These are phyloP conservation scores for Apophysomyces trapeziformis DNA, from an alignment of 371 early-diverging fungal genomes.

Conservation along the genomic window DNA sequence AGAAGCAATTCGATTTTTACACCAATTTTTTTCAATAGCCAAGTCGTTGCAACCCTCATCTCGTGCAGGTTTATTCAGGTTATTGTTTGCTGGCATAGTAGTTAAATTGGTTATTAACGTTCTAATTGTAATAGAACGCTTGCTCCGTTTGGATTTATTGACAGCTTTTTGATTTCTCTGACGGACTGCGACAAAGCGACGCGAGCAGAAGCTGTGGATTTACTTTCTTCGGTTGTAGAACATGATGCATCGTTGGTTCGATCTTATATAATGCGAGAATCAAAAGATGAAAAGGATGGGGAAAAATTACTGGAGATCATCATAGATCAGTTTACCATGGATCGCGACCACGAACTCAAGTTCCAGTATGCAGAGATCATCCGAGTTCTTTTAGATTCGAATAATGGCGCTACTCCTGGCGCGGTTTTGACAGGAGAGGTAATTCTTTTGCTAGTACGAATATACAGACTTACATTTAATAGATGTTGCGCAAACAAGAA, in stretches of 20 bases:
- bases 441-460: constrained; percentile 13
- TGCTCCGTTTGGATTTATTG: constrained; percentile 76
- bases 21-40: constrained; percentile 74
- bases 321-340: constrained; percentile 62
- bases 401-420: constrained; percentile 27
- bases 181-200: constrained; percentile 52
- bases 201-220: constrained; percentile 68
- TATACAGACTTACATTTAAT: constrained; percentile 6
- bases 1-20: constrained; percentile 76
- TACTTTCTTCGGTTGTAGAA: constrained; percentile 77
- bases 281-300: constrained; percentile 38
- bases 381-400: constrained; percentile 74
- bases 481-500: constrained; percentile 43
- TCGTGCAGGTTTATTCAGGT: constrained; percentile 63
- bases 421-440: constrained; percentile 31
- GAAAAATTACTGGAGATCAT: constrained; percentile 62
- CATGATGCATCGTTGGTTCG: constrained; percentile 80
- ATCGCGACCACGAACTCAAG: constrained; percentile 66
- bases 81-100: neutral
- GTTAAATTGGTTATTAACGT: neutral
- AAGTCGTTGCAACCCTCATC: constrained; percentile 66
- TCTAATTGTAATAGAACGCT: constrained; percentile 52
- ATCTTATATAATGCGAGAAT: constrained; percentile 68
- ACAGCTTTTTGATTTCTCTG: constrained; percentile 70
- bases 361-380: constrained; percentile 77